These are phyloP conservation scores for Fusarium falciforme DNA, from an alignment of 2,329 filamentous ascomycete species.

Conservation along the genomic window DNA sequence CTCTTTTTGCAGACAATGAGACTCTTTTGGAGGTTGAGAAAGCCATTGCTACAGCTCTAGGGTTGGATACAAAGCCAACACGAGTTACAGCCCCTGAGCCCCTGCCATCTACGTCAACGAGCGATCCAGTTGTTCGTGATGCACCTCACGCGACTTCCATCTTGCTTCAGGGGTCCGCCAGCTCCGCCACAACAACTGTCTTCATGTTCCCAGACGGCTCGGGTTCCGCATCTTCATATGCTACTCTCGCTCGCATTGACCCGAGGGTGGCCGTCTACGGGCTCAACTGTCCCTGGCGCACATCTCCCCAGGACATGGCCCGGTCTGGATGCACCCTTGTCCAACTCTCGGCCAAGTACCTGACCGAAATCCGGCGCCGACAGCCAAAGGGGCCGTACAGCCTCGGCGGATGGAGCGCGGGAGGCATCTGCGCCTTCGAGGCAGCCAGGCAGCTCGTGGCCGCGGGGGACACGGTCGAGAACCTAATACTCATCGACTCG, in stretches of 20 bases:
- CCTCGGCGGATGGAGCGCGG: constrained; percentile 80
- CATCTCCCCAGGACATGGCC: constrained; percentile 66
- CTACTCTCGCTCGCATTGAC: constrained; percentile 51
- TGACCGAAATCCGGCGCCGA: constrained; percentile 75
- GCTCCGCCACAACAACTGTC: constrained; percentile 17
- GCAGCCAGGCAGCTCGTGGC: constrained; percentile 70
- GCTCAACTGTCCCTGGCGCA: constrained; percentile 72
- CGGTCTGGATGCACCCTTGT: constrained; percentile 40
- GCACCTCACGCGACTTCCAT: constrained; percentile 38
- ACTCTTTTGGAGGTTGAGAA: constrained; percentile 31
- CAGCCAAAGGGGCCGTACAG: constrained; percentile 76
- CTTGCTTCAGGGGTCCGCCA: constrained; percentile 34
- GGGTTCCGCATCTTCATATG: constrained; percentile 45
- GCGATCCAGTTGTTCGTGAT: constrained; percentile 12
- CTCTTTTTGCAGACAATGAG: constrained; percentile 31
- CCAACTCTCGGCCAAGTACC: constrained; percentile 52
- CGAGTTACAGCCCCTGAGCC: neutral
- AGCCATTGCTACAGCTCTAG: constrained; percentile 20
- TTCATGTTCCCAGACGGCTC: constrained; percentile 48
- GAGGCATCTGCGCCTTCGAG: constrained; percentile 78
- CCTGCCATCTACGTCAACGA: too few relatives aligned
- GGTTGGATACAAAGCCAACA: neutral
- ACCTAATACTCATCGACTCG: constrained; percentile 73
- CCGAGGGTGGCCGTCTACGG: constrained; percentile 63
- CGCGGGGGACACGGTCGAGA: constrained; percentile 67